These are phyloP conservation scores for Nepenthes gracilis DNA, from an alignment of 148 eudicot genomes.

Conservation along the genomic window DNA sequence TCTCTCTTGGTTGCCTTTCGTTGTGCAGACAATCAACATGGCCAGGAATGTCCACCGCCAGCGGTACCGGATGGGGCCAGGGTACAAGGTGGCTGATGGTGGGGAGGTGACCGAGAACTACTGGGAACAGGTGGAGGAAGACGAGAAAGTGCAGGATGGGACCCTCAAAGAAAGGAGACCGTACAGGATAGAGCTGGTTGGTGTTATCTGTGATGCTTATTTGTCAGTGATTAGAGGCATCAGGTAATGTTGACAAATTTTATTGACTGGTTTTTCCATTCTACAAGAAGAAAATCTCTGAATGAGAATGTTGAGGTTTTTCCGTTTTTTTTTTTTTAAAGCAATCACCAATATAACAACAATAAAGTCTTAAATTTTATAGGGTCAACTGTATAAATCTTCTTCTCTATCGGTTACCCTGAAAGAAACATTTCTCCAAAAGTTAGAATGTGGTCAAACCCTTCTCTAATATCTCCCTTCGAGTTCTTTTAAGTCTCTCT, in stretches of 20 bases:
- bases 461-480: no score
- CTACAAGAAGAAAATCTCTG: not conserved
- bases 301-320: no score
- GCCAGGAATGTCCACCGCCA: constrained; percentile 94
- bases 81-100: constrained; percentile 60
- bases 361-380: no score
- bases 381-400: no score
- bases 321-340: no score
- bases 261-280: not conserved
- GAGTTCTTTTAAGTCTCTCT: no score
- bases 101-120: constrained; percentile 74
- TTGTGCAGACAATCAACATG: constrained; percentile 97
- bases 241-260: constrained; percentile 28
- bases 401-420: no score
- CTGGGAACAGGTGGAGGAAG: constrained; percentile 91
- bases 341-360: no score
- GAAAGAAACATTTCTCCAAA: no score
- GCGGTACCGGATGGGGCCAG: constrained; percentile 92
- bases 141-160: constrained; percentile 33
- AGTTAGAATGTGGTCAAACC: no score
- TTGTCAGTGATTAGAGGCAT: constrained; percentile 94
- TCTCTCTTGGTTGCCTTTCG: constrained; percentile 95
- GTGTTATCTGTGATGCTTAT: constrained; percentile 96
- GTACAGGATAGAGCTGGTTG: constrained; percentile 95
- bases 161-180: constrained; percentile 60